Evolutionary conservation across 306 rosid species (phyloP).

Genomic region (Bauhinia variegata): DNA sequence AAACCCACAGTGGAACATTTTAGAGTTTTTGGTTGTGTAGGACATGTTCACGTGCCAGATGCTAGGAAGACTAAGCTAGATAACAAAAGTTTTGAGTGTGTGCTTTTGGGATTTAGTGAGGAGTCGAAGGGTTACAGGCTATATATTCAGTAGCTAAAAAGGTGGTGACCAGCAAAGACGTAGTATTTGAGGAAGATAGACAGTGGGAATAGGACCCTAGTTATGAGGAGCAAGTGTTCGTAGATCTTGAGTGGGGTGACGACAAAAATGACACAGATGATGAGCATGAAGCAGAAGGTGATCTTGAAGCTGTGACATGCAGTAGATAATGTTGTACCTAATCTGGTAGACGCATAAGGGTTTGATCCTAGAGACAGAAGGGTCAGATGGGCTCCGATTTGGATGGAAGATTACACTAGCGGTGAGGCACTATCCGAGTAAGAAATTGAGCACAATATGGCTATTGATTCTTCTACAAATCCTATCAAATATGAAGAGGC

Average conservation of each 20-base stretch:
- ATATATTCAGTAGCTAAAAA: no score
- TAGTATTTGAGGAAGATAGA: no score
- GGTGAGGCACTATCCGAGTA: no score
- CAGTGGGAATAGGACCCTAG: background rate
- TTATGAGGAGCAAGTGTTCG: background rate
- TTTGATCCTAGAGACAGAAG: background rate
- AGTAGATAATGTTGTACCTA: no score
- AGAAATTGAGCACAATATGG: no score
- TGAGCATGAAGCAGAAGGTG: no score
- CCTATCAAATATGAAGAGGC: slow-evolving; percentile 11
- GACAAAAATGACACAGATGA: no score
- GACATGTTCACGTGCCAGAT: slow-evolving; percentile 1
- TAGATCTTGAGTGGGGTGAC: slow-evolving; percentile 29
- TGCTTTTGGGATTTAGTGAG: slow-evolving; percentile 12
- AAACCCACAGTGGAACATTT: background rate
- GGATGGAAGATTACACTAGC: no score
- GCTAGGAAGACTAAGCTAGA: slow-evolving; percentile 12
- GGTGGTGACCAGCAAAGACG: no score
- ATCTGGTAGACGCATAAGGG: no score
- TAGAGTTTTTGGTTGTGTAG: background rate
- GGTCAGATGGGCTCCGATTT: background rate
- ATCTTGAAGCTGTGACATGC: no score
- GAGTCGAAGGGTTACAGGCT: slow-evolving; percentile 34
- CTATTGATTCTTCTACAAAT: background rate
- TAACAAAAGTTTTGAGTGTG: background rate